Conservation (phyloP, 2,329 filamentous ascomycete species). For the Coleophoma eucalyptorum region DNA sequence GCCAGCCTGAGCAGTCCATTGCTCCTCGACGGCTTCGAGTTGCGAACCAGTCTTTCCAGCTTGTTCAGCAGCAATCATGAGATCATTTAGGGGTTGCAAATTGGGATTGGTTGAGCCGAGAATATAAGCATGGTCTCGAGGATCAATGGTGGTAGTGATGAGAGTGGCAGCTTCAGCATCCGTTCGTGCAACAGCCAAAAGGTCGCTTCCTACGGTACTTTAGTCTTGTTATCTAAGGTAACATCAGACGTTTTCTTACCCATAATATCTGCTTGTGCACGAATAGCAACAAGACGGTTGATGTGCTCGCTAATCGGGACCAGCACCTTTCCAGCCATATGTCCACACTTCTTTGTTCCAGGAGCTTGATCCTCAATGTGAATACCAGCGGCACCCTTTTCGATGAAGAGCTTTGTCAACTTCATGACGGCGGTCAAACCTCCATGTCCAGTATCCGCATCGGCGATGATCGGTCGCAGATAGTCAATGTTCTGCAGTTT, state of each 20-base stretch:
- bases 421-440: slow-evolving; percentile 99
- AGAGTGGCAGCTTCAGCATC: slow-evolving; percentile 97
- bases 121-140: slow-evolving; percentile 92
- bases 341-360: slow-evolving; percentile 98
- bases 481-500: slow-evolving; percentile 84
- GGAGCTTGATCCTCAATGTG: slow-evolving; percentile 99
- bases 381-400: slow-evolving; percentile 94
- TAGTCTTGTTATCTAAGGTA: slow-evolving; percentile 8
- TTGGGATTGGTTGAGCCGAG: slow-evolving; percentile 82
- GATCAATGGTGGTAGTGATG: slow-evolving; percentile 94
- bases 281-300: slow-evolving; percentile 93
- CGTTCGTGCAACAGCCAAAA: slow-evolving; percentile 88
- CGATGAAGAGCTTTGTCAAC: slow-evolving; percentile 94
- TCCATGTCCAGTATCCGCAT: slow-evolving; percentile 95
- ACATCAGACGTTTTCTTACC: slow-evolving; percentile 40
- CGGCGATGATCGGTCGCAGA: slow-evolving; percentile 91
- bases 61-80: slow-evolving; percentile 83
- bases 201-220: slow-evolving; percentile 60
- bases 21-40: slow-evolving; percentile 88
- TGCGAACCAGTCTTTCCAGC: slow-evolving; percentile 75
- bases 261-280: slow-evolving; percentile 98
- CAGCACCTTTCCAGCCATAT: slow-evolving; percentile 98
- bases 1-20: slow-evolving; percentile 74
- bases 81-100: slow-evolving; percentile 80
- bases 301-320: slow-evolving; percentile 98